Conservation (phyloP, 805 yeast species). For the Cyberlindnera maritima region DNA sequence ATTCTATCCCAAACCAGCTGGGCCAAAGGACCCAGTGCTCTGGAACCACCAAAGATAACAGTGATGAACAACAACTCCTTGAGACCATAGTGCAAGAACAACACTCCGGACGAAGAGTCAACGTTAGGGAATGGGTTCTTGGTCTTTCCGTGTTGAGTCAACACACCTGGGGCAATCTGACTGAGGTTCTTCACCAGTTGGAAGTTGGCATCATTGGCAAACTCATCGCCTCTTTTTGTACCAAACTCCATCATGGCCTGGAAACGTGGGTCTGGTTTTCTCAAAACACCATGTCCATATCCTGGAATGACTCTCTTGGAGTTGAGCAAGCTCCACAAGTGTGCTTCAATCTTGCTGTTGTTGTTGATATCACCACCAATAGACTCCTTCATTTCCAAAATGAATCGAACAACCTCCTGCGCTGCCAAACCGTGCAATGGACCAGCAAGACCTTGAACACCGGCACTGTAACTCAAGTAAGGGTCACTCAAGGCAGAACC, state of each 20-base stretch:
- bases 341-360: constrained; percentile 54
- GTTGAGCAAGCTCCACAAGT: constrained; percentile 69
- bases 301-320: constrained; percentile 83
- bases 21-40: constrained; percentile 76
- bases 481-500: constrained; percentile 82
- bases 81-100: constrained; percentile 78
- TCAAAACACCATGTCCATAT: constrained; percentile 83
- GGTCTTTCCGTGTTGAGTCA: constrained; percentile 78
- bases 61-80: constrained; percentile 73
- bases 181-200: constrained; percentile 63
- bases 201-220: constrained; percentile 62
- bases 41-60: constrained; percentile 78
- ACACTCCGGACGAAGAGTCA: constrained; percentile 75
- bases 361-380: constrained; percentile 31
- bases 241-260: constrained; percentile 73
- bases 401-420: constrained; percentile 79
- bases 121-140: constrained; percentile 86
- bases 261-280: constrained; percentile 82
- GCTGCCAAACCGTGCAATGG: constrained; percentile 85
- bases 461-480: constrained; percentile 71
- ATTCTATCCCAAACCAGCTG: constrained; percentile 80
- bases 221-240: constrained; percentile 46
- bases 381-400: constrained; percentile 56
- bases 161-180: constrained; percentile 70
- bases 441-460: constrained; percentile 81